A percentile compares a stretch with the other conserved stretches of the same genome.
phyloP scores from a whole-genome alignment of 352 stramenopile species.

The Globisporangium yorkense region DNA sequence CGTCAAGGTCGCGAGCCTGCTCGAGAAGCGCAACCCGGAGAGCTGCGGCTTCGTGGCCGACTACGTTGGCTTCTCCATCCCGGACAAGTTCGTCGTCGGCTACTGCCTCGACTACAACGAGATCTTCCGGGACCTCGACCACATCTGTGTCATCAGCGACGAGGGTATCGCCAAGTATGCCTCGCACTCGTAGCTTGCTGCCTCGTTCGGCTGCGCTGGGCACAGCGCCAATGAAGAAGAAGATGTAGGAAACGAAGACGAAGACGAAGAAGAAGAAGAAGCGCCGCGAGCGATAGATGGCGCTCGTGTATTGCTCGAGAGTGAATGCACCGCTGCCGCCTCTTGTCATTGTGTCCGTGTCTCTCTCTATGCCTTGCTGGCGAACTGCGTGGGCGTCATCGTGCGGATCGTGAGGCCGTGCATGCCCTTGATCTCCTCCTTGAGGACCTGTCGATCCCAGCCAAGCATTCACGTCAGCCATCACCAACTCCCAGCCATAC shows the following conservation, averaged over 20 bases:
- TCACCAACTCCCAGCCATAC: neutral
- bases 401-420: constrained; percentile 81
- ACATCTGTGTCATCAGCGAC: constrained; percentile 95
- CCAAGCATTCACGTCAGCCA: neutral
- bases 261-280: too few relatives aligned
- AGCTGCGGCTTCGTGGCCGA: constrained; percentile 90
- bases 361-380: constrained; percentile 38
- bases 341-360: neutral
- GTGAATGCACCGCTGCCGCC: neutral
- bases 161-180: constrained; percentile 87
- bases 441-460: constrained; percentile 33
- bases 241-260: too few relatives aligned
- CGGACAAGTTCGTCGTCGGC: constrained; percentile 93
- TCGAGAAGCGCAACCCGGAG: constrained; percentile 91
- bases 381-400: constrained; percentile 72
- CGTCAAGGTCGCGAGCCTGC: constrained; percentile 87
- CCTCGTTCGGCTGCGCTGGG: too few relatives aligned
- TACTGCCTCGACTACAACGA: constrained; percentile 98
- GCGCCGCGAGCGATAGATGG: too few relatives aligned
- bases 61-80: constrained; percentile 96
- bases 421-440: constrained; percentile 85
- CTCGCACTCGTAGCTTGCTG: constrained; percentile 27
- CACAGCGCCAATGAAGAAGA: neutral
- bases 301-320: too few relatives aligned
- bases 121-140: constrained; percentile 92